Percentiles rank a stretch among this genome's conserved stretches.
phyloP scores from a whole-genome alignment of 306 rosid species.

The Alnus rubra region DNA sequence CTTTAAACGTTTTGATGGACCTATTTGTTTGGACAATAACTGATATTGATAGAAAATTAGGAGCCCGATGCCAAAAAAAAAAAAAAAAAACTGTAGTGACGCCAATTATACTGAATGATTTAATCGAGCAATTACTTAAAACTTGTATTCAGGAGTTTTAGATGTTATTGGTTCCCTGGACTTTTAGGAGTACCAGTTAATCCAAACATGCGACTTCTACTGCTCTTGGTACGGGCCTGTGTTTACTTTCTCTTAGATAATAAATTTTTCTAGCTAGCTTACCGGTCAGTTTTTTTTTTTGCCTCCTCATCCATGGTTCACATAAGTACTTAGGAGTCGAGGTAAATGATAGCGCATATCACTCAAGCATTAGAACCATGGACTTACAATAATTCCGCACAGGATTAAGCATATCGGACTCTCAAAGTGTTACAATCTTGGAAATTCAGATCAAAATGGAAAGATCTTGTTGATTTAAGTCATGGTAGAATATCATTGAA shows the following conservation, averaged over 20 bases:
- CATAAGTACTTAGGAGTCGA: neutral
- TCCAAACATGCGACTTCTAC: neutral
- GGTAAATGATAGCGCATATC: neutral
- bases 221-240: neutral
- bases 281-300: neutral
- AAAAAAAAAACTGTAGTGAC: neutral
- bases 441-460: constrained; percentile 14
- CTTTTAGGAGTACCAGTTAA: constrained; percentile 1
- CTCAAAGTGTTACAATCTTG: constrained; percentile 19
- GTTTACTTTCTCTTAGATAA: neutral
- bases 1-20: constrained; percentile 19
- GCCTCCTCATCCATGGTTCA: neutral
- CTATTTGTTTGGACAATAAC: constrained; percentile 15
- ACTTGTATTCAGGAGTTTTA: neutral
- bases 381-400: neutral
- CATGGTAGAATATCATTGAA: constrained; percentile 23
- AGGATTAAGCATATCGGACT: constrained; percentile 4
- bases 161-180: neutral
- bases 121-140: constrained; percentile 7
- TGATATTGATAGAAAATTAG: constrained; percentile 17
- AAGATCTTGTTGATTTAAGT: constrained; percentile 14
- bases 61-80: neutral
- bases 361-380: constrained; percentile 6
- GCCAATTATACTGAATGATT: constrained; percentile 20
- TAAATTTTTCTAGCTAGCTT: neutral